Evolutionary conservation across 2,329 filamentous ascomycete genomes (phyloP).

Genomic region (Septoria petroselini): DNA sequence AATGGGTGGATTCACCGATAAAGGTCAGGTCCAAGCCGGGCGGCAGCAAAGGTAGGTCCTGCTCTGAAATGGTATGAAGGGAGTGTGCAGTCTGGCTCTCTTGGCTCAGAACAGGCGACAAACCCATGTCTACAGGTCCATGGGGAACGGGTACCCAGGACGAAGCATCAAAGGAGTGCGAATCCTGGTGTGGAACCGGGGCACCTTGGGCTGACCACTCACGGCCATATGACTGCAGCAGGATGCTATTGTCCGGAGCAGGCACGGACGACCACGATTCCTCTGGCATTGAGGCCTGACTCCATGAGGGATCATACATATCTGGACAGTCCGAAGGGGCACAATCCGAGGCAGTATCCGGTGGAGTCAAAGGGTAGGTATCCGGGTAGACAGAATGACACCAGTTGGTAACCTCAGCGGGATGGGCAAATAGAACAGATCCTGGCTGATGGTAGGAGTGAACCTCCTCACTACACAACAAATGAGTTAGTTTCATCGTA

Average conservation of each 20-base stretch:
- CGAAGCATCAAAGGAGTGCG: constrained; percentile 23
- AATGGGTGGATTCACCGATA: constrained; percentile 26
- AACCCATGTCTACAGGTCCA: constrained; percentile 36
- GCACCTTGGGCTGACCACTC: constrained; percentile 25
- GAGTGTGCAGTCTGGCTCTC: constrained; percentile 37
- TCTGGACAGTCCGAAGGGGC: constrained; percentile 32
- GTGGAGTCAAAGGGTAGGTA: constrained; percentile 32
- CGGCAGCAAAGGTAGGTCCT: constrained; percentile 30
- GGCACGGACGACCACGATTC: constrained; percentile 29
- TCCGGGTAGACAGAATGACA: constrained; percentile 32
- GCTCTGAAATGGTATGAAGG: constrained; percentile 32
- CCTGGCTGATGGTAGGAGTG: constrained; percentile 29
- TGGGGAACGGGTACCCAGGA: constrained; percentile 28
- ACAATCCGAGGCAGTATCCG: constrained; percentile 35
- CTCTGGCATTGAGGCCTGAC: constrained; percentile 29
- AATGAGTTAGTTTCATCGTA: constrained; percentile 28
- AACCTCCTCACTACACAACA: constrained; percentile 32
- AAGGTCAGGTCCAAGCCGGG: constrained; percentile 34
- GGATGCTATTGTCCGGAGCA: constrained; percentile 29
- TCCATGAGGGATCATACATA: constrained; percentile 32
- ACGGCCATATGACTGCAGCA: constrained; percentile 25
- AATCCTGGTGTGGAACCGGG: constrained; percentile 24
- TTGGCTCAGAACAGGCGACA: constrained; percentile 39
- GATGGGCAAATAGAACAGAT: constrained; percentile 34
- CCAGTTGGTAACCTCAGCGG: constrained; percentile 34